Base-by-base conservation (phyloP, 2,329 filamentous ascomycete species). In the Neofusicoccum sp. region DNA sequence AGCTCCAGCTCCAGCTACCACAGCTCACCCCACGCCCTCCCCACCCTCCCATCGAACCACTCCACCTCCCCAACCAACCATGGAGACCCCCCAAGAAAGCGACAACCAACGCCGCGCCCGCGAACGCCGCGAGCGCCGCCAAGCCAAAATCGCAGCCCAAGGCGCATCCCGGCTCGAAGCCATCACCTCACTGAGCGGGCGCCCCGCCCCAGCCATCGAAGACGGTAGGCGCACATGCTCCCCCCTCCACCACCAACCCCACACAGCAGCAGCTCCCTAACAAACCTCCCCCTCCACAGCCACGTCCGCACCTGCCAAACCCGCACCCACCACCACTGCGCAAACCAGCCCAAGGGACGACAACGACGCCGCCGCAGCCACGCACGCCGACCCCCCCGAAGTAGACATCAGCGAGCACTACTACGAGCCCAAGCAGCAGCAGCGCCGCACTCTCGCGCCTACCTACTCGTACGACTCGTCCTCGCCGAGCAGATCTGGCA, bases 321-420 rank as follows among this genome's bases (percentile, higher is more conserved):
- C 68, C 69, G 65, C 71, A 64, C n/a, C 63, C 61, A 31, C 45
- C 34, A 20, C 60, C 33, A n/a, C 48, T 69, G 68, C 66, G 47
- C 64, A 69, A 58, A 65, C 69, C 14, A 45, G 68, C 9, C 28
- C 65, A 62, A 62, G 45, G 64, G 36, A 64, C 68, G 30, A 58
- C 75, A 28, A 62, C 75, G 43, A 61, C 67, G 61, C 62, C n/a
- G 66, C 70, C 54, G 65, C 66, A n/a, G 69, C 69, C 24, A 67
- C 68, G n/a, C 71, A 70, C n/a, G 70, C 72, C 61, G 85, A 81
- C 61, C 89, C 89, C 5, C 89, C 87, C 4, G 90, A 92, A 73
- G 83, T 91, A 64, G 89, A 93, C 72, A 91, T 93, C 66, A 90
- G 88, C n/a, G 76, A 88, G 65, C 88, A 90, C 75, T 87, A 82